Conservation (phyloP, 2,329 filamentous ascomycete genomes). For the Fusarium zealandicum region DNA sequence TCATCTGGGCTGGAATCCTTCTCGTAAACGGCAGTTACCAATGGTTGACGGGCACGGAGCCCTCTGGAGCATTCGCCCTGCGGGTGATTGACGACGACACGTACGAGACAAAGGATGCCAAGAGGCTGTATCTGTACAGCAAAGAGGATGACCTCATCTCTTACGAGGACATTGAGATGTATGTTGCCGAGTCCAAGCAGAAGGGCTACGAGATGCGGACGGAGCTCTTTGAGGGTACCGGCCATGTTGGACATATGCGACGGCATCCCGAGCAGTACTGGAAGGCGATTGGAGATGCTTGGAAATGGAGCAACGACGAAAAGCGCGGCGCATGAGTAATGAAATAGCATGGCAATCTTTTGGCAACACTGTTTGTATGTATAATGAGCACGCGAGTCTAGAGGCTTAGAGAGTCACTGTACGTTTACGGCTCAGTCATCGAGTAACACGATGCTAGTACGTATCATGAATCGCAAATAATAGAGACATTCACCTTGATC, state of each 20-base stretch:
- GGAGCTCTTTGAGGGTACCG: conserved; percentile 63
- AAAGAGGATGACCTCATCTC: conserved; percentile 64
- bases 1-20: conserved; percentile 55
- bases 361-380: background rate
- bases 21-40: conserved; percentile 47
- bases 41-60: conserved; percentile 49
- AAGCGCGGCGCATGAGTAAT: background rate
- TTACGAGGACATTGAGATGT: conserved; percentile 62
- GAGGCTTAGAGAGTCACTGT: too few species aligned
- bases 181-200: conserved; percentile 56
- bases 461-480: too few species aligned
- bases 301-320: conserved; percentile 32
- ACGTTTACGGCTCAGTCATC: too few species aligned
- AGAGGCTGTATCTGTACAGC: conserved; percentile 65
- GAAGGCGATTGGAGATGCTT: conserved; percentile 50
- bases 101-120: conserved; percentile 47
- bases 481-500: too few species aligned
- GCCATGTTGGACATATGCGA: conserved; percentile 68
- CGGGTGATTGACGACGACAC: conserved; percentile 48
- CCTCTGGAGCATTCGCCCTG: conserved; percentile 51
- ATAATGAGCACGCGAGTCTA: too few species aligned
- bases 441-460: too few species aligned
- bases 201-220: conserved; percentile 58
- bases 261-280: conserved; percentile 66
- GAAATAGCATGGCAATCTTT: background rate